Evolutionary conservation across 306 rosid species (phyloP).

Genomic region (Gynostemma pentaphyllum): DNA sequence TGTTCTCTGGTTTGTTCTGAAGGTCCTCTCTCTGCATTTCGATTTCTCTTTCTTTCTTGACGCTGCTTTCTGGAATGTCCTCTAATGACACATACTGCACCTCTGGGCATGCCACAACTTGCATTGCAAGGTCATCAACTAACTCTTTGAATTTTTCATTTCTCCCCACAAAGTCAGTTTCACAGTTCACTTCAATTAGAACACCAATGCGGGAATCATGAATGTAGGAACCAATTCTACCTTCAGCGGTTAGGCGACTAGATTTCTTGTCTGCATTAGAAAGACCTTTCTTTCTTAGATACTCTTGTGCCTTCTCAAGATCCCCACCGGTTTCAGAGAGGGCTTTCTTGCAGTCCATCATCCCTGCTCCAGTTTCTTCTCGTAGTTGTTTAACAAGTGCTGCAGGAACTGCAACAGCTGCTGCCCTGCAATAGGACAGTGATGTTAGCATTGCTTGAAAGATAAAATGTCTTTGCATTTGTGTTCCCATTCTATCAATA

Average conservation of each 20-base stretch:
- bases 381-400: slow-evolving; percentile 77
- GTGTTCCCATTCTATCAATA: neutral
- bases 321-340: slow-evolving; percentile 92
- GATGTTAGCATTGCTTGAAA: neutral
- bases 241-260: slow-evolving; percentile 89
- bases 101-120: slow-evolving; percentile 77
- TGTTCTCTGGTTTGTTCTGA: slow-evolving; percentile 74
- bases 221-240: slow-evolving; percentile 88
- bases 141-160: slow-evolving; percentile 78
- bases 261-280: slow-evolving; percentile 90
- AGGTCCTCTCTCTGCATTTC: slow-evolving; percentile 96
- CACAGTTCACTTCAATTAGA: slow-evolving; percentile 87
- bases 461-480: neutral
- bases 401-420: slow-evolving; percentile 56
- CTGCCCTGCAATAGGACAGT: slow-evolving; percentile 39
- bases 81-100: slow-evolving; percentile 72
- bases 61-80: slow-evolving; percentile 56
- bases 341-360: slow-evolving; percentile 99
- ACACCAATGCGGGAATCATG: slow-evolving; percentile 94
- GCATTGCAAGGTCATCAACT: slow-evolving; percentile 94
- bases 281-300: slow-evolving; percentile 93
- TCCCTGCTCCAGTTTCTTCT: slow-evolving; percentile 96
- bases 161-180: slow-evolving; percentile 90
- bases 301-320: slow-evolving; percentile 90
- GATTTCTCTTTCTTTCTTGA: slow-evolving; percentile 55